A percentile compares a stretch with the other conserved stretches of the same genome.
These are phyloP conservation scores for Marasmius sp. DNA, from an alignment of 1,284 basidiomycete genomes.

Conservation along the genomic window DNA sequence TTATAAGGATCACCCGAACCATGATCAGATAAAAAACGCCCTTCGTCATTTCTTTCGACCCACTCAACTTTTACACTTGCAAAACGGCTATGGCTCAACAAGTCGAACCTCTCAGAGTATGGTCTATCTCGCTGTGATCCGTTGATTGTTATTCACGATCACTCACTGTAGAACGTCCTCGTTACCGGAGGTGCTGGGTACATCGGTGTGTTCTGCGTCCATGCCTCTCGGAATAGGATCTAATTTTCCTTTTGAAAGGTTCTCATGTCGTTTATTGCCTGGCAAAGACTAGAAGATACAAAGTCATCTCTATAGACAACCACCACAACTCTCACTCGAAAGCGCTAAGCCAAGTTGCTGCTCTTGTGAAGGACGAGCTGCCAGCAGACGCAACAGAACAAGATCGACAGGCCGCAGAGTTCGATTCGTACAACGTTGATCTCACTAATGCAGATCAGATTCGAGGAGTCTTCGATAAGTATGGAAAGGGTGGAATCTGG, in stretches of 20 bases:
- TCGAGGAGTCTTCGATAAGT: conserved; percentile 77
- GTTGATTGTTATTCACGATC: background rate
- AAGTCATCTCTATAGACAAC: conserved; percentile 92
- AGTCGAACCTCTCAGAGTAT: conserved; percentile 1
- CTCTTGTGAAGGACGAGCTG: conserved; percentile 75
- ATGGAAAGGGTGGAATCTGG: conserved; percentile 93
- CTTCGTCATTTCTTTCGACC: background rate
- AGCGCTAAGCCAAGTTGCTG: conserved; percentile 71
- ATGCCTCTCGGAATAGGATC: conserved; percentile 2
- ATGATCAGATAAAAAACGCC: conserved; percentile 2
- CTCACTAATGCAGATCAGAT: conserved; percentile 74
- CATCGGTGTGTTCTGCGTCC: conserved; percentile 56
- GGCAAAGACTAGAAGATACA: conserved; percentile 85
- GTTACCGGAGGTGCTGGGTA: conserved; percentile 86
- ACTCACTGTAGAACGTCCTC: conserved; percentile 57
- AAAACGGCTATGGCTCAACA: background rate
- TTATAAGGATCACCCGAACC: background rate
- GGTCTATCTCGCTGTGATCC: background rate
- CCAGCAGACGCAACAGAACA: conserved; percentile 61
- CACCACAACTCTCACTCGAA: conserved; percentile 86
- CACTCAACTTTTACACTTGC: background rate
- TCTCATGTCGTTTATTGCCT: conserved; percentile 89
- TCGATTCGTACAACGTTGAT: conserved; percentile 75
- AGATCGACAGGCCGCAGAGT: conserved; percentile 66
- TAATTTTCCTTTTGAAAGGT: conserved; percentile 44